Evolutionary conservation across 495 filamentous ascomycete genomes (phyloP), one percentile per base, ranked within the genome.

Genomic region (Amniculicola lignicola): DNA sequence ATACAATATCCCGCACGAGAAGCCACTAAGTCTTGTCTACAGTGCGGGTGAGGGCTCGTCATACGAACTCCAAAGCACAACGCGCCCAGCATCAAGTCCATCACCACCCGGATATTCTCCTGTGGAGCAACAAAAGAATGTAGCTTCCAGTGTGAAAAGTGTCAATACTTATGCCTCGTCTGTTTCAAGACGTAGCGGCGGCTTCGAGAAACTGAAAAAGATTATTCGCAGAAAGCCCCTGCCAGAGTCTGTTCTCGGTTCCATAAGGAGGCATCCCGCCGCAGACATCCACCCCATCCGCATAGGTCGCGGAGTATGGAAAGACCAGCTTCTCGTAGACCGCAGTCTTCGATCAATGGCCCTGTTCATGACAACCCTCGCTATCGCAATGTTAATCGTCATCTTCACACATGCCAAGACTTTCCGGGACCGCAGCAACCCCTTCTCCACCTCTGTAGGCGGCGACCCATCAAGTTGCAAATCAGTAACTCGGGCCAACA

Each of bases 251-350:
- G 25, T 50, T 4, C 45, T 29, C 12, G 31, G 46, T 10, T 57
- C 39, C 2, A 43, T 51, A 21, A 24, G 35, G 15, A 42, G 35
- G 36, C 44, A 57, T 12, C 42, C 42, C 1, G 51, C 40, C 6
- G 40, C 47, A 35, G 59, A 62, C 5, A 56, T 55, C 18, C 29
- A 62, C 16, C 53, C 37, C 12, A 55, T 49, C 12, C 54, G 59
- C 11, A 54, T 63, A 1, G 54, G 59, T 27, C 54, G 47, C 25
- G 54, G 59, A n/a, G 38, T 52, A 25, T 57, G 59, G 59, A 49
- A 63, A 24, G 59, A 63, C 27, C 59, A 63, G 23, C 33, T 57
- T 9, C 44, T 63, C 6, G 42, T 53, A 1, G 59, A 63, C 38
- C 59, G 54, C 4, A 54, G 54, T 1, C 31, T 63, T 16, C 47